Evolutionary conservation across 768 basidiomycete genomes (phyloP).

Genomic region (Agaricus bisporus): DNA sequence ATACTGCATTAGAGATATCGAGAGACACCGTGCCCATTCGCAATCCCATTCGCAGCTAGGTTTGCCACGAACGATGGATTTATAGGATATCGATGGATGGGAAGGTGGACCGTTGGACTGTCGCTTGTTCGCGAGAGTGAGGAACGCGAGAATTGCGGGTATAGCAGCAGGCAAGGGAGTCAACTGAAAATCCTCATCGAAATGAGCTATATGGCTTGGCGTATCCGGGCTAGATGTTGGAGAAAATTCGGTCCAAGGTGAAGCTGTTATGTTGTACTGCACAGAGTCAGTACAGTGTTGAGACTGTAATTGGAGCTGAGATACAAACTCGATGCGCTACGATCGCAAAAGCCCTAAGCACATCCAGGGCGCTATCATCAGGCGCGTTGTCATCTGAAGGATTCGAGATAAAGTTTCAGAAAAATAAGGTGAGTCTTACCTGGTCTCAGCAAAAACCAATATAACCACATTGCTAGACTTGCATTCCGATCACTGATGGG

Average conservation of each 20-base stretch:
- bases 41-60: slow-evolving; percentile 52
- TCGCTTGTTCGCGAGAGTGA: slow-evolving; percentile 43
- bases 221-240: slow-evolving; percentile 14
- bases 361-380: slow-evolving; percentile 32
- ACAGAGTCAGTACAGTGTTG: slow-evolving; percentile 9
- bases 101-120: slow-evolving; percentile 29
- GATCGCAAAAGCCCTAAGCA: slow-evolving; percentile 57
- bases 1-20: slow-evolving; percentile 25
- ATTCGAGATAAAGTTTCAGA: background rate
- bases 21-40: slow-evolving; percentile 60
- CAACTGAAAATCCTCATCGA: slow-evolving; percentile 39
- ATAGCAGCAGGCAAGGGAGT: slow-evolving; percentile 57
- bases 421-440: slow-evolving; percentile 31
- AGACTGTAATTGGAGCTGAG: slow-evolving; percentile 3
- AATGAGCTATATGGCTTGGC: slow-evolving; percentile 29
- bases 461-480: slow-evolving; percentile 70
- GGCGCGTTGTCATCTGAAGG: slow-evolving; percentile 40
- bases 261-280: slow-evolving; percentile 57
- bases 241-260: slow-evolving; percentile 52
- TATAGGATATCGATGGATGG: slow-evolving; percentile 19
- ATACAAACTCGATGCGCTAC: slow-evolving; percentile 52
- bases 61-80: slow-evolving; percentile 4
- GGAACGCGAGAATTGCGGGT: slow-evolving; percentile 68
- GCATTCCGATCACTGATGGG: slow-evolving; percentile 45
- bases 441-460: slow-evolving; percentile 65